Percentiles rank a stretch among this genome's conserved stretches.
phyloP scores from a whole-genome alignment of 179 eudicot species.

The Silene coronaria region DNA sequence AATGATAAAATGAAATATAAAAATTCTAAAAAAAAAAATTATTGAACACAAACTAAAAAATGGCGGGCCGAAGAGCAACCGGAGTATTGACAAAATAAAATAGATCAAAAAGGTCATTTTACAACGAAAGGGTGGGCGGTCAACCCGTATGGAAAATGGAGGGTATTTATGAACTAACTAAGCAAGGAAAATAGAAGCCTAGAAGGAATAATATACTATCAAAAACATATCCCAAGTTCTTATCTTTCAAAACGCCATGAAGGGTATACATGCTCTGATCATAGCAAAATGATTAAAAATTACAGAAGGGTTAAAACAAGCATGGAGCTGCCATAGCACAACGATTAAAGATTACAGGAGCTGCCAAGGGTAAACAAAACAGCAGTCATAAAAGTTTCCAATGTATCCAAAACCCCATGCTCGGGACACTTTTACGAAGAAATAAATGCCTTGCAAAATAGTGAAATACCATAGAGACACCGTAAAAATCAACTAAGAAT shows the following conservation, averaged over 20 bases:
- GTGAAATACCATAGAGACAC: too few relatives aligned
- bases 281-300: too few relatives aligned
- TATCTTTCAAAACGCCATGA: not conserved
- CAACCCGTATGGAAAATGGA: not conserved
- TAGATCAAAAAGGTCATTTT: not conserved
- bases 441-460: not conserved
- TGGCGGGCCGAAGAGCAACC: not conserved
- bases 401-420: not conserved
- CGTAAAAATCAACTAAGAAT: not conserved
- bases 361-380: slow-evolving; percentile 4
- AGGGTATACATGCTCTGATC: not conserved
- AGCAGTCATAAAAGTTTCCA: not conserved
- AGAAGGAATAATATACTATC: not conserved
- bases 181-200: not conserved
- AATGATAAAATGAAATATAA: not conserved
- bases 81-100: not conserved
- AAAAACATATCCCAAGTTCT: not conserved
- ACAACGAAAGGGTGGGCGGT: not conserved
- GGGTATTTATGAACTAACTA: not conserved
- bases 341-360: not conserved
- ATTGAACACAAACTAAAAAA: not conserved
- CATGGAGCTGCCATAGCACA: not conserved
- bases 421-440: not conserved
- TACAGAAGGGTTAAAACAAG: not conserved
- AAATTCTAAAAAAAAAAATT: not conserved